Base-by-base conservation (phyloP, 2,329 filamentous ascomycete genomes). In the Chrysoporthe puriensis region DNA sequence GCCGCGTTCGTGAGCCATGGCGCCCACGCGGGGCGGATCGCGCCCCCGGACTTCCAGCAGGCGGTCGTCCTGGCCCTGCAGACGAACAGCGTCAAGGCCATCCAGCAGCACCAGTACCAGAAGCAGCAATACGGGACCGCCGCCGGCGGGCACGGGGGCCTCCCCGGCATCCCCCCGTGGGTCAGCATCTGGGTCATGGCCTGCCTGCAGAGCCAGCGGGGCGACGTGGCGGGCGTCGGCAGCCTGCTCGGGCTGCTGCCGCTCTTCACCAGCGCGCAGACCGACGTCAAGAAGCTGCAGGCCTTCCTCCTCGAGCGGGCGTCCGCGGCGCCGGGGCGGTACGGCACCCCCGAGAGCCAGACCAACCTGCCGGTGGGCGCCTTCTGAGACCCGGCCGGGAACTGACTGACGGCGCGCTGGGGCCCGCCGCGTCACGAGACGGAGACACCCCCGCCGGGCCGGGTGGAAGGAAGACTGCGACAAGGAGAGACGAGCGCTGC, bases 121-220 rank as follows among this genome's bases (percentile, higher is more conserved):
- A 34, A 58, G 14, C 62, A 48, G 13, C 32, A 66, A 26, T 42
- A 48, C 61, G 36, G 21, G 21, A 3, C 5, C 18, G 4, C n/a
- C 21, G 16, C 13, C 36, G 14, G 26, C 26, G 57, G 57, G 2
- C n/a, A 36, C 1, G 46, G 36, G 26, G n/a, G 32, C 14, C 52
- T 50, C 16, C 18, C 40, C 5, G 32, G 21, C 2, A 3, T 14
- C 3, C 32, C 32, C 2, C 26, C 58, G 43, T 62, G 65, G 64
- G 54, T 62, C 13, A 42, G 36, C 42, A 18, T 63, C 36, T 69
- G 67, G 67, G 34, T 66, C 14, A 59, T 46, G 54, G 67, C 67
- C 14, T 69, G 67, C 46, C 60, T 58, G 60, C 26, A 60, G 46
- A 63, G 54, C 42, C 44, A 46, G 11, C 14, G n/a, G 3, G 44